Evolutionary conservation across 768 basidiomycete genomes (phyloP), one percentile per base, ranked within the genome.

Genomic region (Leccinum obscurum): DNA sequence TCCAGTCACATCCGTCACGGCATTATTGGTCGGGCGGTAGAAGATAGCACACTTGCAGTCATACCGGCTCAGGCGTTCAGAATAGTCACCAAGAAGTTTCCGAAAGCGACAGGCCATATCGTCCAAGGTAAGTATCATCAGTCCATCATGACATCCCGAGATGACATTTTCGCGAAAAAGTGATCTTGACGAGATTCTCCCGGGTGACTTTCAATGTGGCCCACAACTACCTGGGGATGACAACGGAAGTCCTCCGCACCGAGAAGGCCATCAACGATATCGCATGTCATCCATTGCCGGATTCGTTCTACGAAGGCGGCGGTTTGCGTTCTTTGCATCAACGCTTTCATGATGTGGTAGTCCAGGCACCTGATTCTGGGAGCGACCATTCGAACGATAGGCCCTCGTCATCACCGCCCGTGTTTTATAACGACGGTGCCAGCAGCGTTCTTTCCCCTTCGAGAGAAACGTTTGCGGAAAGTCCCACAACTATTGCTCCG

Each of bases 61-160:
- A 98, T 99, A 57, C 97, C 97, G 26, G 96, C 97, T 2, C 95
- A 98, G 72, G 97, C 96, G 4, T 99, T 99, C 76, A 82, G 90
- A 57, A 82, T 95, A 54, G 78, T 99, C 44, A 98, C 96, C 3
- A 93, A 95, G 76, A 95, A 96, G 71, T 97, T 90, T 67, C 97
- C 97, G 0, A 98, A 98, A 68, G 95, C 97, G 3, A 92, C 95
- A 39, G 95, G 95, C 4, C 94, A 95, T 67, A 95, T 98, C 60
- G 93, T 97, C 0, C 93, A 95, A 84, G 93, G 94, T 87, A 68
- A 37, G 70, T 61, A 6, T 49, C 30, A 44, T 5, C 39, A 24
- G 0, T 60, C 34, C 22, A n/a, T 14, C 34, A 3, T 55, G n/a
- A 46, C 62, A 55, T 66, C 67, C 30, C 24, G 34, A 55, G 44